Evolutionary conservation across 352 stramenopile species (phyloP).

Genomic region (Phytophthora cajani): DNA sequence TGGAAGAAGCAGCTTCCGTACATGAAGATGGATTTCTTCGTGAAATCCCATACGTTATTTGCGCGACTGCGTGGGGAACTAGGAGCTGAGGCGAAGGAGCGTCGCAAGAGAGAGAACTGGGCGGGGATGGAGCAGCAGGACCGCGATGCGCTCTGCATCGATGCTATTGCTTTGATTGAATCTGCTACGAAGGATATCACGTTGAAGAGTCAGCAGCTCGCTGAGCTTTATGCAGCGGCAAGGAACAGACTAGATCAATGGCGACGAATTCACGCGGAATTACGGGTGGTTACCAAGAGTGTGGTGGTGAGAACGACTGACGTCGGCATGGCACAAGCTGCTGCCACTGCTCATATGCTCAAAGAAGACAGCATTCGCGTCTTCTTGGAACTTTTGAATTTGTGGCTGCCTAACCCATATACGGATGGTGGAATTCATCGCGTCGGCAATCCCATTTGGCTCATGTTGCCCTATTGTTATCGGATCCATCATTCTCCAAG

Average conservation of each 20-base stretch:
- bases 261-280: slow-evolving; percentile 19
- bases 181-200: slow-evolving; percentile 10
- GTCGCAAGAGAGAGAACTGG: slow-evolving; percentile 27
- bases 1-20: slow-evolving; percentile 29
- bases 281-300: slow-evolving; percentile 12
- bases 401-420: slow-evolving; percentile 8
- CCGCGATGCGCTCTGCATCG: slow-evolving; percentile 19
- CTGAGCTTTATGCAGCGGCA: slow-evolving; percentile 13
- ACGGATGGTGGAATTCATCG: slow-evolving; percentile 26
- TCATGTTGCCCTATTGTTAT: slow-evolving; percentile 5
- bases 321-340: background rate
- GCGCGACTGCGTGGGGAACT: slow-evolving; percentile 45
- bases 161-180: slow-evolving; percentile 21
- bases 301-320: slow-evolving; percentile 1
- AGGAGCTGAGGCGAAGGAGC: slow-evolving; percentile 32
- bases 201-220: slow-evolving; percentile 10
- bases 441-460: slow-evolving; percentile 2
- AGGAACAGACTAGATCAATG: slow-evolving; percentile 24
- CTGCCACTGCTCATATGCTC: slow-evolving; percentile 10
- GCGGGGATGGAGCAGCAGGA: slow-evolving; percentile 41
- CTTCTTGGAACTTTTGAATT: slow-evolving; percentile 23
- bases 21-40: slow-evolving; percentile 53
- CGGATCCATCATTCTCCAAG: slow-evolving; percentile 13
- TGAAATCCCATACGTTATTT: slow-evolving; percentile 49
- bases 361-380: slow-evolving; percentile 19